phyloP scores from a whole-genome alignment of 805 yeast species.

The Schwanniomyces sp. region DNA sequence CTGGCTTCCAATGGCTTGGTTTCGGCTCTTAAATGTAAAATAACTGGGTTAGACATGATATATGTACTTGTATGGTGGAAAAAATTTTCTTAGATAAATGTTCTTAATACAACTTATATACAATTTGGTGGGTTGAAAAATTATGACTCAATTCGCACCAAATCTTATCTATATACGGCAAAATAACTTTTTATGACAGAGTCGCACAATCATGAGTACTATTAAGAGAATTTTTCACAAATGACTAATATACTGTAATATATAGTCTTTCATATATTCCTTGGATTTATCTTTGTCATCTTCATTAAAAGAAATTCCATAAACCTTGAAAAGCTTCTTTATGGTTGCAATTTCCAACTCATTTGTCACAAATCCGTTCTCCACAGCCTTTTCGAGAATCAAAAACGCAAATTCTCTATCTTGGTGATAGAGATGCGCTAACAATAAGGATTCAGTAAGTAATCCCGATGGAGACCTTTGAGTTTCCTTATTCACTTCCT shows the following conservation, averaged over 20 bases:
- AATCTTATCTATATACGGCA: not conserved
- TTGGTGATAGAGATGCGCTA: constrained; percentile 40
- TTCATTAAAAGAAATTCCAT: constrained; percentile 51
- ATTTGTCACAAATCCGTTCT: constrained; percentile 33
- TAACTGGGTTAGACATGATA: constrained; percentile 39
- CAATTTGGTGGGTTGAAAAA: not conserved
- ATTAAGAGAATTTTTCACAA: constrained; percentile 4
- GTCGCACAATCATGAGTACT: not conserved
- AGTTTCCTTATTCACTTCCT: constrained; percentile 22
- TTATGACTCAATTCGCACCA: constrained; percentile 2
- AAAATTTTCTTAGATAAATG: not conserved
- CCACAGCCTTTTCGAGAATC: constrained; percentile 47
- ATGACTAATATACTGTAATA: constrained; percentile 10
- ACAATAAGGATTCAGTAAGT: constrained; percentile 47
- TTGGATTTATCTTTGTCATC: constrained; percentile 33
- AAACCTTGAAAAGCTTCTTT: constrained; percentile 44
- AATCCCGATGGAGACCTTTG: constrained; percentile 42
- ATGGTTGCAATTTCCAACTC: constrained; percentile 41
- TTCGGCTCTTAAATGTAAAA: constrained; percentile 91
- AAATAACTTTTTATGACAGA: not conserved
- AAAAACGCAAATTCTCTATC: constrained; percentile 58
- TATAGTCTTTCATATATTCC: constrained; percentile 27
- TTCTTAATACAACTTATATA: not conserved
- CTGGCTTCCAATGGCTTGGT: constrained; percentile 96
- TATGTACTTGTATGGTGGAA: not conserved